phyloP scores from a whole-genome alignment of 225 moss, liverwort and hornwort species.

The Bryum argenteum region DNA sequence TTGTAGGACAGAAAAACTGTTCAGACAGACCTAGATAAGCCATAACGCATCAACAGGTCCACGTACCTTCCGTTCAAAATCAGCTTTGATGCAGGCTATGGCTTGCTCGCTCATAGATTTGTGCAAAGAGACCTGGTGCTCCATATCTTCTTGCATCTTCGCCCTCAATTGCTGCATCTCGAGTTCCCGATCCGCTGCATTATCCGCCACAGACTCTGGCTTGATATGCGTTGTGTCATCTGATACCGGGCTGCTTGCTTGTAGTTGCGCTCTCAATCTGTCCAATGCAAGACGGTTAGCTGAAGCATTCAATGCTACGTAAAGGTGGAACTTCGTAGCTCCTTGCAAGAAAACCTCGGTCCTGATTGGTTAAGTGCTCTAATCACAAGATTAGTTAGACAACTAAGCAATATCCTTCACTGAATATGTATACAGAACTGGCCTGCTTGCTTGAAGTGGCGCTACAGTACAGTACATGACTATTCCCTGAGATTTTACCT shows the following conservation, averaged over 20 bases:
- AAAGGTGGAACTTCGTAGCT: background rate
- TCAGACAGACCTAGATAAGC: background rate
- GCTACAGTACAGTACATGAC: background rate
- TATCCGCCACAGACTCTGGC: conserved; percentile 34
- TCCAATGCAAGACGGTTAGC: conserved; percentile 9
- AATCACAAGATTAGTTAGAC: background rate
- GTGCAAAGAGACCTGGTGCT: conserved; percentile 83
- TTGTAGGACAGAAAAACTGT: background rate
- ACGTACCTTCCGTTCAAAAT: conserved; percentile 85
- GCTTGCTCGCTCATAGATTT: conserved; percentile 97
- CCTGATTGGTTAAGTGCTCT: background rate
- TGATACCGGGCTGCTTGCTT: conserved; percentile 55
- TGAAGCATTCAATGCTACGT: background rate
- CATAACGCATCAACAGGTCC: conserved; percentile 8
- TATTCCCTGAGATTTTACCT: conserved; percentile 47
- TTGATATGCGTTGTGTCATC: conserved; percentile 44
- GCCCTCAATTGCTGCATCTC: conserved; percentile 84
- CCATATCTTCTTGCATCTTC: conserved; percentile 93
- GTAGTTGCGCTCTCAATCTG: conserved; percentile 87
- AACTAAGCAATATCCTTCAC: background rate
- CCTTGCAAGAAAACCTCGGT: conserved; percentile 6
- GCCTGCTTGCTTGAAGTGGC: too few relatives aligned
- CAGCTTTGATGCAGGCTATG: conserved; percentile 96
- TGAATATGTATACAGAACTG: too few relatives aligned
- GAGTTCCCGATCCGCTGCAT: conserved; percentile 52